Conservation (phyloP, 345 rosid species). For the Lagerstroemia speciosa region DNA sequence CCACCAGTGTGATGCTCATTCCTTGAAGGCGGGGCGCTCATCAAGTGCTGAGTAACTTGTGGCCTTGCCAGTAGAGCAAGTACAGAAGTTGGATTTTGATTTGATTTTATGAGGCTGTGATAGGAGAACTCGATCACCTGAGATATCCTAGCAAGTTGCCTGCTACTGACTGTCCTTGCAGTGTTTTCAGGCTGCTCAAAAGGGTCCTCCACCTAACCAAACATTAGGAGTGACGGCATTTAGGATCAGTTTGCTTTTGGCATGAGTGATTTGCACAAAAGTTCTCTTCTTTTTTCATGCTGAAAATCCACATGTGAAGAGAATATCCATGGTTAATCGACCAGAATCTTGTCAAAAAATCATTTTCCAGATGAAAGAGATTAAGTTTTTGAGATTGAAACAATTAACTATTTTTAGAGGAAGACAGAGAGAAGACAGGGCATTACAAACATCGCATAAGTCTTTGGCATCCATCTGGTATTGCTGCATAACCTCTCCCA, state of each 20-base stretch:
- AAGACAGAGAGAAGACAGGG: slow-evolving; percentile 13
- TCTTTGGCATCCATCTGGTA: slow-evolving; percentile 74
- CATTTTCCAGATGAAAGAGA: not conserved
- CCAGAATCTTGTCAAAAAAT: not conserved
- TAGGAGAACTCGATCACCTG: slow-evolving; percentile 43
- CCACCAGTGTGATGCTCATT: slow-evolving; percentile 8
- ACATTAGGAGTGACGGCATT: not conserved
- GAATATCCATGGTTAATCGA: not conserved
- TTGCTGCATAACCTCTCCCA: slow-evolving; percentile 59
- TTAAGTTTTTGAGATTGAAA: not conserved
- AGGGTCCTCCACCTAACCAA: slow-evolving; percentile 78
- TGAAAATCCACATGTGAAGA: not conserved
- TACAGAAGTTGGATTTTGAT: slow-evolving; percentile 24
- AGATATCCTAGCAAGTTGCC: slow-evolving; percentile 43
- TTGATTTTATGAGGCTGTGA: slow-evolving; percentile 19
- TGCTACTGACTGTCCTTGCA: slow-evolving; percentile 54
- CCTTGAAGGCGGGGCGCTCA: slow-evolving; percentile 16
- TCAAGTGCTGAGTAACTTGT: slow-evolving; percentile 16
- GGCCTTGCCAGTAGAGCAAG: slow-evolving; percentile 31
- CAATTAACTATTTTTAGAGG: not conserved
- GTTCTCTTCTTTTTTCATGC: not conserved
- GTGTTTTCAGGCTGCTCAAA: slow-evolving; percentile 78
- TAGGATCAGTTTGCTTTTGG: not conserved
- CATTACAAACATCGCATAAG: slow-evolving; percentile 57
- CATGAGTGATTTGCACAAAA: not conserved